phyloP scores from a whole-genome alignment of 2,329 filamentous ascomycete species.

The Phialophora tarda region DNA sequence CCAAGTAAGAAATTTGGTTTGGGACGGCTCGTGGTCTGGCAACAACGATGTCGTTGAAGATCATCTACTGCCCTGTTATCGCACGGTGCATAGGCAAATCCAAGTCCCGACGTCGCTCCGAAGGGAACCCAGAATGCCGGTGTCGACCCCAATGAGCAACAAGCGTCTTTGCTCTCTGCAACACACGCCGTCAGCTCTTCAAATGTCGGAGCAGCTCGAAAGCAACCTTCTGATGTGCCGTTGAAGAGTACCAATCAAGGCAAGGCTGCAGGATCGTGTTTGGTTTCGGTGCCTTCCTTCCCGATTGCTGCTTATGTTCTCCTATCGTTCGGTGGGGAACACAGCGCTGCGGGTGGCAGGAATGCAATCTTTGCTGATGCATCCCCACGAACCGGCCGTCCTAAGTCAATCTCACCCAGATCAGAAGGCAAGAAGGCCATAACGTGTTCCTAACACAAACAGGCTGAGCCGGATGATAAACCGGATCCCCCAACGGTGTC shows the following conservation, averaged over 20 bases:
- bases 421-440: neutral
- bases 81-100: slow-evolving; percentile 25
- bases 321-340: neutral
- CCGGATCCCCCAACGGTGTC: neutral
- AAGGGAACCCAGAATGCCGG: slow-evolving; percentile 23
- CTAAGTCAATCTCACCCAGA: neutral
- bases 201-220: slow-evolving; percentile 1
- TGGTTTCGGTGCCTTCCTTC: neutral
- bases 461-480: neutral
- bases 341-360: neutral
- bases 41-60: slow-evolving; percentile 26
- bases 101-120: slow-evolving; percentile 24
- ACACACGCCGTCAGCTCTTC: slow-evolving; percentile 31
- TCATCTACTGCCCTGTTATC: slow-evolving; percentile 19
- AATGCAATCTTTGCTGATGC: neutral
- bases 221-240: slow-evolving; percentile 2
- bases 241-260: neutral
- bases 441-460: neutral
- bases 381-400: neutral
- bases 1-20: slow-evolving; percentile 23
- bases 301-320: neutral
- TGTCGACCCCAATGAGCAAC: slow-evolving; percentile 26
- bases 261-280: neutral
- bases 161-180: slow-evolving; percentile 34
- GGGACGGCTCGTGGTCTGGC: slow-evolving; percentile 1